Evolutionary conservation across 169 alveolate genomes (phyloP).

Genomic region (Sarcocystis neurona): DNA sequence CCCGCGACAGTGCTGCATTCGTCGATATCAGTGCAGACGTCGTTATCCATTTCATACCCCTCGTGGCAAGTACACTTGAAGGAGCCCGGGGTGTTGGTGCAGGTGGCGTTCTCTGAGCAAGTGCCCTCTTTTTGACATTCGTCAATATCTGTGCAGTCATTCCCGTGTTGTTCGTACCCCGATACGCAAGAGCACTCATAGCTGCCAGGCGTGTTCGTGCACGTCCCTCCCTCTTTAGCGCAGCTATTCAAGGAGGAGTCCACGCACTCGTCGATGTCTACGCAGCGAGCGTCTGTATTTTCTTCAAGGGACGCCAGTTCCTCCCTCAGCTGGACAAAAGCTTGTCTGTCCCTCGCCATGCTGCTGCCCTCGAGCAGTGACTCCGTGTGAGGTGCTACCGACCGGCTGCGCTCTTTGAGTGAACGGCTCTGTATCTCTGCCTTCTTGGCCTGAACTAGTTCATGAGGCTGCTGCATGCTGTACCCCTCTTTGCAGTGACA

Average conservation of each 20-base stretch:
- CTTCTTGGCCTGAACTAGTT: no score
- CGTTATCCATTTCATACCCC: constrained; percentile 71
- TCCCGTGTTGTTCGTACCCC: constrained; percentile 70
- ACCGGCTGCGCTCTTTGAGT: no score
- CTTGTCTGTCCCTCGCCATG: no score
- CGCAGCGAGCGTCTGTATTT: constrained; percentile 50
- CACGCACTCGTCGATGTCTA: constrained; percentile 69
- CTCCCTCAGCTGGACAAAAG: no score
- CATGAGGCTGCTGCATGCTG: no score
- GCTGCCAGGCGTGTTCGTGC: constrained; percentile 71
- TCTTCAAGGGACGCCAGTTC: no score
- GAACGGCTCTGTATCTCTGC: no score
- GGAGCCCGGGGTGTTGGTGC: constrained; percentile 69
- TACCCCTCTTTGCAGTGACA: constrained; percentile 69
- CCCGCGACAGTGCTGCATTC: constrained; percentile 64
- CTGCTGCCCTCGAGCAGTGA: no score
- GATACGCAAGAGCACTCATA: constrained; percentile 66
- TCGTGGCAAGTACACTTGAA: constrained; percentile 67
- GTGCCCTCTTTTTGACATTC: constrained; percentile 61
- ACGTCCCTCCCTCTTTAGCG: constrained; percentile 53
- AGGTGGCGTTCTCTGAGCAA: constrained; percentile 66
- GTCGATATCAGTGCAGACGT: constrained; percentile 66
- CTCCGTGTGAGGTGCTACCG: no score
- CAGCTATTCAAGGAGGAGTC: constrained; percentile 63
- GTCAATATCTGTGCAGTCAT: constrained; percentile 65